Conservation (phyloP, 2,329 filamentous ascomycete species). For the Alternaria atra region DNA sequence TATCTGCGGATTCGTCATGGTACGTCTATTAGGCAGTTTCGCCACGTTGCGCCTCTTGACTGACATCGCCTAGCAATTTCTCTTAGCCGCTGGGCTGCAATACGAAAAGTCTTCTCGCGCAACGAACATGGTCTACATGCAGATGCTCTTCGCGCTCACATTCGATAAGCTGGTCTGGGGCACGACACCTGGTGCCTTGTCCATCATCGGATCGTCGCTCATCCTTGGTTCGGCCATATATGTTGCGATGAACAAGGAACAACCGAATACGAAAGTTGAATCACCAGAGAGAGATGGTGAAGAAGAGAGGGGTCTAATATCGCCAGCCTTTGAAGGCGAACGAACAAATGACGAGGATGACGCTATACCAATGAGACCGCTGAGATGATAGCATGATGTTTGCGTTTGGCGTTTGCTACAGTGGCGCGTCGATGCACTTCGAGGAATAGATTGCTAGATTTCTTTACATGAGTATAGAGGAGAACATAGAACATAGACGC, state of each 20-base stretch:
- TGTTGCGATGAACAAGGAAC: slow-evolving; percentile 65
- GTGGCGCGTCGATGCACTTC: neutral
- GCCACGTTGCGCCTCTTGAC: neutral
- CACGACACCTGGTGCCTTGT: slow-evolving; percentile 64
- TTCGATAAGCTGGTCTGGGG: slow-evolving; percentile 72
- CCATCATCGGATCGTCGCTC: slow-evolving; percentile 68
- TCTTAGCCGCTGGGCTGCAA: slow-evolving; percentile 79
- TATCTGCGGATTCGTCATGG: slow-evolving; percentile 78
- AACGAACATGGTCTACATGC: slow-evolving; percentile 73
- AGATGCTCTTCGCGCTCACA: slow-evolving; percentile 73
- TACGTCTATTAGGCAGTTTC: slow-evolving; percentile 28
- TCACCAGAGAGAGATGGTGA: slow-evolving; percentile 29
- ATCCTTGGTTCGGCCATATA: slow-evolving; percentile 73
- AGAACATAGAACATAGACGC: neutral
- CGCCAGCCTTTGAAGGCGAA: slow-evolving; percentile 21
- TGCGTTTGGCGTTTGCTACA: neutral
- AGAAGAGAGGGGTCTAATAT: slow-evolving; percentile 48
- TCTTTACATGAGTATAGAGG: neutral
- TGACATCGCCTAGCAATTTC: slow-evolving; percentile 67
- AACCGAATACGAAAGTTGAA: slow-evolving; percentile 31
- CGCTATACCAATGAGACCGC: slow-evolving; percentile 29
- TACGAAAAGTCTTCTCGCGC: slow-evolving; percentile 72
- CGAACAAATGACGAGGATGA: slow-evolving; percentile 19
- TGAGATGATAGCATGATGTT: slow-evolving; percentile 15
- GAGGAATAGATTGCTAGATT: neutral